These are phyloP conservation scores for Cyclostephanos tholiformis DNA, from an alignment of 108 stramenopile species.

Conservation along the genomic window DNA sequence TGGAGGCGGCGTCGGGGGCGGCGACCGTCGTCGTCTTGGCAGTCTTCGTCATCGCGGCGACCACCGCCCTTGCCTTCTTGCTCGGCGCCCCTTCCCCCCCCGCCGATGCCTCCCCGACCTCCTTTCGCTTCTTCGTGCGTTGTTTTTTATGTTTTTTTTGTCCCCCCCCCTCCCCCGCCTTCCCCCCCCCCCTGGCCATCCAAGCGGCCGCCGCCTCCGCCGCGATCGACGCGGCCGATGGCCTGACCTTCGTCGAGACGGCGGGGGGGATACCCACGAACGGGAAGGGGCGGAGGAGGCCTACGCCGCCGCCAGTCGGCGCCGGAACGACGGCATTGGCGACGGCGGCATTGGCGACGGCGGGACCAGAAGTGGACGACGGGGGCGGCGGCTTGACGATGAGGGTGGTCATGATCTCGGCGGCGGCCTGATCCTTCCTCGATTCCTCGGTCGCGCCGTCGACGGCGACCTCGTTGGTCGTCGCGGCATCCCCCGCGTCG, in stretches of 20 bases:
- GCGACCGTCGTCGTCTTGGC: neutral
- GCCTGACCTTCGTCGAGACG: neutral
- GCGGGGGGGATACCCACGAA: neutral
- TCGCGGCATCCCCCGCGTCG: too few species aligned
- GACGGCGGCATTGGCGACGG: neutral
- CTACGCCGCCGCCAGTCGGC: neutral
- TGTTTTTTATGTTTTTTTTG: too few species aligned
- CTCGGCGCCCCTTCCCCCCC: neutral
- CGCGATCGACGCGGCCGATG: neutral
- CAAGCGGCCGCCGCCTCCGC: neutral
- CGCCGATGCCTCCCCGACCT: neutral
- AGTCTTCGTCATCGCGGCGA: neutral
- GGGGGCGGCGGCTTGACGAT: neutral
- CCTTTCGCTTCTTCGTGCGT: neutral
- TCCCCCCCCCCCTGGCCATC: neutral
- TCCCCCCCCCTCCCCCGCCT: too few species aligned
- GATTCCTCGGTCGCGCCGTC: neutral
- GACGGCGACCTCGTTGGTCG: neutral
- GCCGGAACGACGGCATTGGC: neutral
- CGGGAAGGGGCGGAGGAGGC: neutral
- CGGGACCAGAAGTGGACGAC: too few species aligned
- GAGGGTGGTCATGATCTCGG: conserved; percentile 5
- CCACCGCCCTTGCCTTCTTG: neutral
- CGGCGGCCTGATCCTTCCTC: conserved; percentile 7
- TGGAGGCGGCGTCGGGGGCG: neutral